These are phyloP conservation scores for Hyphodiscus sp. DNA, from an alignment of 2,329 filamentous ascomycete species.

Conservation along the genomic window DNA sequence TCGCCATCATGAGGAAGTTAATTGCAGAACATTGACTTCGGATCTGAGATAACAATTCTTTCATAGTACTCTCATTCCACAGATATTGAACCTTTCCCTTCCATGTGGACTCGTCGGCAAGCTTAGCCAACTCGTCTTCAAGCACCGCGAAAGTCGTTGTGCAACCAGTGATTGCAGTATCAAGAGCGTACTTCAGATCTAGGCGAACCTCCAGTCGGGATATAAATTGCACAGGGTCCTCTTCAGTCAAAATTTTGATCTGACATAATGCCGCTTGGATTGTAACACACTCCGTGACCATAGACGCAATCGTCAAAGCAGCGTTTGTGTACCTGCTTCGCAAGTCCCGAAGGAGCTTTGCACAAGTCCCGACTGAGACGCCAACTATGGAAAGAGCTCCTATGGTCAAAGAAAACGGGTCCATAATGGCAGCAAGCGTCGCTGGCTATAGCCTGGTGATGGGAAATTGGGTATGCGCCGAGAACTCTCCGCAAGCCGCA, in stretches of 20 bases:
- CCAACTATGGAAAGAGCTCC: not conserved
- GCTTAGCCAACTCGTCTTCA: not conserved
- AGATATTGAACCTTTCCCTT: not conserved
- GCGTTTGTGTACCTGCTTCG: not conserved
- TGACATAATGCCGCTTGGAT: not conserved
- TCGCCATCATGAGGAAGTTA: not conserved
- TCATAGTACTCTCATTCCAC: not conserved
- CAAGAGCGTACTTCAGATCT: not conserved
- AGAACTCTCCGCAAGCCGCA: no score
- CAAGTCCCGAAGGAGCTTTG: not conserved
- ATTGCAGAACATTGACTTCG: not conserved
- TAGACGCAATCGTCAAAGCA: not conserved
- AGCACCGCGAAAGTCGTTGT: not conserved
- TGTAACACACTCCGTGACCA: not conserved
- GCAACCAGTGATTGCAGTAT: not conserved
- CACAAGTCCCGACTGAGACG: not conserved
- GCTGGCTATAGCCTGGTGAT: no score
- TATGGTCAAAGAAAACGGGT: not conserved
- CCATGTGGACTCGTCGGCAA: not conserved
- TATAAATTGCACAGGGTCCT: not conserved
- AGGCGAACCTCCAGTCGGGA: not conserved
- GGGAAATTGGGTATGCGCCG: not conserved
- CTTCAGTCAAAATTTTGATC: not conserved
- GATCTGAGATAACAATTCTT: not conserved
- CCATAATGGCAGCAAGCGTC: not conserved